phyloP scores from a whole-genome alignment of 192 early-diverging fungal species.

The Pilaira anomala region DNA sequence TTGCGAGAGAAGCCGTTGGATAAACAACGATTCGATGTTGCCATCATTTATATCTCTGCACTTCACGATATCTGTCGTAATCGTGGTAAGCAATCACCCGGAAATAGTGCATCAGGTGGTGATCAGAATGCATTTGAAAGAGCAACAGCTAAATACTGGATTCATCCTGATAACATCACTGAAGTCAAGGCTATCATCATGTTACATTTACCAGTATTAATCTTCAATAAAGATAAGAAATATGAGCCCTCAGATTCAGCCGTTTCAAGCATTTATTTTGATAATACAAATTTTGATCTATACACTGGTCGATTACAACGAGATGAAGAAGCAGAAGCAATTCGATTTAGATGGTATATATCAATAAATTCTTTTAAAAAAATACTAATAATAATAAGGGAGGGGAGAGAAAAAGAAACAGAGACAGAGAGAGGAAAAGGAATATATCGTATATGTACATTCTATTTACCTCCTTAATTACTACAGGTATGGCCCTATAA shows the following conservation, averaged over 20 bases:
- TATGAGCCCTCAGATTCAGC: conserved; percentile 46
- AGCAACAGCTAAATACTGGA: conserved; percentile 61
- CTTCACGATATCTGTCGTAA: conserved; percentile 73
- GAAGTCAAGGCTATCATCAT: conserved; percentile 40
- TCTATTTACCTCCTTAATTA: conserved; percentile 12
- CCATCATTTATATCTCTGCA: conserved; percentile 82
- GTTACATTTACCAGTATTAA: conserved; percentile 37
- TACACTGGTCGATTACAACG: conserved; percentile 35
- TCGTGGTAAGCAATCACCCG: conserved; percentile 28
- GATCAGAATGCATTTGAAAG: conserved; percentile 66
- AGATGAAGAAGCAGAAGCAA: conserved; percentile 35
- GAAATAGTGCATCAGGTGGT: conserved; percentile 29
- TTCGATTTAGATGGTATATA: conserved; percentile 59
- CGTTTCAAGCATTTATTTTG: conserved; percentile 37
- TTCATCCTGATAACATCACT: conserved; percentile 41
- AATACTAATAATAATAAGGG: neutral
- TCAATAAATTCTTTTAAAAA: neutral
- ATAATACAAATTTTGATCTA: conserved; percentile 34
- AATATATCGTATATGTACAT: neutral
- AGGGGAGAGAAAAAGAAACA: too few relatives aligned
- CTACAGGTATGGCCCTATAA: conserved; percentile 26
- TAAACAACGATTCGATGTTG: conserved; percentile 84
- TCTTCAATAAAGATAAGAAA: conserved; percentile 43
- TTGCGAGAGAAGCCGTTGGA: conserved; percentile 78
- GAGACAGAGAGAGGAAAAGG: neutral